Evolutionary conservation across 768 basidiomycete genomes (phyloP).

Genomic region (Lactifluus rugatus): DNA sequence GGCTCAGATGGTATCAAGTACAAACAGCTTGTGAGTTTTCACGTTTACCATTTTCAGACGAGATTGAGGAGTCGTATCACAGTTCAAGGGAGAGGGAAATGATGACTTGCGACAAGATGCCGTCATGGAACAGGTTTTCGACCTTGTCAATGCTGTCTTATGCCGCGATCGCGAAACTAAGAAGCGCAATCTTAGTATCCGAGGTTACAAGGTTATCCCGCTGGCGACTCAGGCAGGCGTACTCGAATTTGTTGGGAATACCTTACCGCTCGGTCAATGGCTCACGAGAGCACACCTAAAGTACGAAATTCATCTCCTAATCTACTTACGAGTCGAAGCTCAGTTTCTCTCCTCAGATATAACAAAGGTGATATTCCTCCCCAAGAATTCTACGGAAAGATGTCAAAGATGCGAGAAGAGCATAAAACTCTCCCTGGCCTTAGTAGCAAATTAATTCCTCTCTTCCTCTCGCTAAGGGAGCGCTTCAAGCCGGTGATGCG

Average conservation of each 20-base stretch:
- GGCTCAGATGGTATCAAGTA: conserved; percentile 57
- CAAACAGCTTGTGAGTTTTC: conserved; percentile 66
- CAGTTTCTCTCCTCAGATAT: conserved; percentile 39
- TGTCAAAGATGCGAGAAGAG: conserved; percentile 29
- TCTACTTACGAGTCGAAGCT: neutral
- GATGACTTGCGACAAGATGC: conserved; percentile 97
- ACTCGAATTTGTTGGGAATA: conserved; percentile 84
- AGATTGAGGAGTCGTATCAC: neutral
- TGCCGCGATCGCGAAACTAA: conserved; percentile 63
- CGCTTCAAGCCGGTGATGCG: conserved; percentile 80
- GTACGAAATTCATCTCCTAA: conserved; percentile 30
- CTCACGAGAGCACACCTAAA: conserved; percentile 49
- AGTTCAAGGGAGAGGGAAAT: conserved; percentile 88
- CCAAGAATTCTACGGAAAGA: conserved; percentile 24
- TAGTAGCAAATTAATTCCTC: conserved; percentile 24
- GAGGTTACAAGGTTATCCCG: conserved; percentile 86
- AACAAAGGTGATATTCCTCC: conserved; percentile 44
- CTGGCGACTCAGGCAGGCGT: conserved; percentile 73
- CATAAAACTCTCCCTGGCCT: conserved; percentile 21
- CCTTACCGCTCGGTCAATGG: conserved; percentile 54
- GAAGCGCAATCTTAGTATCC: conserved; percentile 59
- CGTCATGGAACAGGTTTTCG: conserved; percentile 98
- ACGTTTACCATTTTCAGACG: neutral
- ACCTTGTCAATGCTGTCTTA: conserved; percentile 75
- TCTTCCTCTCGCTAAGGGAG: conserved; percentile 25